phyloP scores from a whole-genome alignment of 306 rosid species.

The Vigna reflexopilosa region DNA sequence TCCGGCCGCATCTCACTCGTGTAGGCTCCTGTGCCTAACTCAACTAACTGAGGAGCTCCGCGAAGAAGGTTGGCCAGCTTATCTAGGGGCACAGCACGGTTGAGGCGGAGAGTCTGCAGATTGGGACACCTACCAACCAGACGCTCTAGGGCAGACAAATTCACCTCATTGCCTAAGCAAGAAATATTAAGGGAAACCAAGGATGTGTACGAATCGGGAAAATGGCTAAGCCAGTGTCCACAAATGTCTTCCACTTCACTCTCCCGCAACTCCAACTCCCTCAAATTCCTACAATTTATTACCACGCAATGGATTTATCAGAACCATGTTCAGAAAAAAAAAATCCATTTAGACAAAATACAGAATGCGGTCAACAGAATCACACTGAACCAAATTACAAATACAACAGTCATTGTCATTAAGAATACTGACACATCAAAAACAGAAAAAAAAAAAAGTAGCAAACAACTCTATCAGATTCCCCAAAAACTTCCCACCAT shows the following conservation, averaged over 20 bases:
- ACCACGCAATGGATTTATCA: slow-evolving; percentile 27
- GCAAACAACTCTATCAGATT: not conserved
- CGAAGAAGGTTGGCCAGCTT: slow-evolving; percentile 68
- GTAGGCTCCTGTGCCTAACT: slow-evolving; percentile 85
- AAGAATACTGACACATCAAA: not conserved
- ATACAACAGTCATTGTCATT: not conserved
- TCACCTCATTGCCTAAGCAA: slow-evolving; percentile 83
- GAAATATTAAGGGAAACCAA: slow-evolving; percentile 89
- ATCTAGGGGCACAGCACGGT: slow-evolving; percentile 83
- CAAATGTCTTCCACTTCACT: slow-evolving; percentile 86
- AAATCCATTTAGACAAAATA: not conserved
- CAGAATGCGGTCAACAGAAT: not conserved
- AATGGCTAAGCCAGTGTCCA: slow-evolving; percentile 95
- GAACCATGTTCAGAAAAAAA: not conserved
- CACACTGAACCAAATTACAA: not conserved
- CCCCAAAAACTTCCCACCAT: not conserved
- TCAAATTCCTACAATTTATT: slow-evolving; percentile 76
- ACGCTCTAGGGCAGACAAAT: slow-evolving; percentile 81
- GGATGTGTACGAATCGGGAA: slow-evolving; percentile 87
- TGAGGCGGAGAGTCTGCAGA: slow-evolving; percentile 82
- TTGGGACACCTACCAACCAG: slow-evolving; percentile 82
- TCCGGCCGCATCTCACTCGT: slow-evolving; percentile 74
- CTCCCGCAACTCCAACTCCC: slow-evolving; percentile 88
- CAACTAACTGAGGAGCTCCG: slow-evolving; percentile 76
- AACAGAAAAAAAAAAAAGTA: not conserved